Percentiles rank a stretch among this genome's conserved stretches.
phyloP scores from a whole-genome alignment of 2,329 filamentous ascomycete species.

The Penicillium sp. region DNA sequence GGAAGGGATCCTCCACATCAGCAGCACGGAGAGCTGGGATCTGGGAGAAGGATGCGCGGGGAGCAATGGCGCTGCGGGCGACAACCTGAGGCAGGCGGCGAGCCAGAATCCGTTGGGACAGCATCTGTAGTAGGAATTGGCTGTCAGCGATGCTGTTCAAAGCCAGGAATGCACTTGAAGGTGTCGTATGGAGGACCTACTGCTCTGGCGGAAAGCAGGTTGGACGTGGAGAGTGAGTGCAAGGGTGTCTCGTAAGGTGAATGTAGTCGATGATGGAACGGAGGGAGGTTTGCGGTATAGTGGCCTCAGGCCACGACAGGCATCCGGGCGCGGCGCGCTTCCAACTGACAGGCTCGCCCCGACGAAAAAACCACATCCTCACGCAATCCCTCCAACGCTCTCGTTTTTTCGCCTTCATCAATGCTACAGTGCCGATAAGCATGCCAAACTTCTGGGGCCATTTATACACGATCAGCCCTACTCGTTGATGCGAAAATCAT shows the following conservation, averaged over 20 bases:
- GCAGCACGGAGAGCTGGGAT: slow-evolving; percentile 34
- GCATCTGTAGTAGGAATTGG: slow-evolving; percentile 34
- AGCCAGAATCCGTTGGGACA: slow-evolving; percentile 41
- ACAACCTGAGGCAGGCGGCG: slow-evolving; percentile 38
- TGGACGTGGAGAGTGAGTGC: slow-evolving; percentile 15
- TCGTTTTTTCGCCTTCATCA: slow-evolving; percentile 32
- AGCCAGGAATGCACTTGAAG: not conserved
- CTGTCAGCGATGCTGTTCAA: slow-evolving; percentile 7
- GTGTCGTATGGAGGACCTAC: slow-evolving; percentile 14
- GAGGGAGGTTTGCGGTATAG: slow-evolving; percentile 24
- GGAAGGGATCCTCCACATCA: slow-evolving; percentile 38
- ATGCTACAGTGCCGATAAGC: slow-evolving; percentile 39
- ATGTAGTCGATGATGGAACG: slow-evolving; percentile 24
- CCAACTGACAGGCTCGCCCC: slow-evolving; percentile 25
- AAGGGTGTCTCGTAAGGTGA: slow-evolving; percentile 17
- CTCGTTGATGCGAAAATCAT: slow-evolving; percentile 38
- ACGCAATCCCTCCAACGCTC: slow-evolving; percentile 29
- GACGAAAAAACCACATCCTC: slow-evolving; percentile 39
- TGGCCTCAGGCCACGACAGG: slow-evolving; percentile 14
- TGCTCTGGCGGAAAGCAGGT: slow-evolving; percentile 21
- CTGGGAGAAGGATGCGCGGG: slow-evolving; percentile 40
- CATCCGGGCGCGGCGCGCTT: slow-evolving; percentile 24
- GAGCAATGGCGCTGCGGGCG: slow-evolving; percentile 31
- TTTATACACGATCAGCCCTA: slow-evolving; percentile 28
- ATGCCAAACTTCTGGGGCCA: slow-evolving; percentile 40